Base-by-base conservation (phyloP, 345 rosid genomes). In the Triadica sebifera region DNA sequence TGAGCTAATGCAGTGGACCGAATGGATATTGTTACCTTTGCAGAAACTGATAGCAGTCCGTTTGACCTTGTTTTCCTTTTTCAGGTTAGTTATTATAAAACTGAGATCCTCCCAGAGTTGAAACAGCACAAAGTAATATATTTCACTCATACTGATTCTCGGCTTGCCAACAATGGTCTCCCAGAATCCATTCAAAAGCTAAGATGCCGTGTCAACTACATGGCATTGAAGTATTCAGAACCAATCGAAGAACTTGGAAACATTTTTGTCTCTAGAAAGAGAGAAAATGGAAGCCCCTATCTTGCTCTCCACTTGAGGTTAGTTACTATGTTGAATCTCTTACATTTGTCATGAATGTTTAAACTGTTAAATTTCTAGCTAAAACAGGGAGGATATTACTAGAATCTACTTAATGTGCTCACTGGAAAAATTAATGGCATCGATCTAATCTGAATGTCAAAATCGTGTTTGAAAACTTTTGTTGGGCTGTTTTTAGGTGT, bases 251-350 rank as follows among this genome's bases (percentile, higher is more conserved):
- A 89, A 80, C 89, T 89, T 37, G 97, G 96, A 70, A 88, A 83
- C 73, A 85, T 81, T 45, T 82, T 94, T 86, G 90, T 90, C 71
- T 87, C 89, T 71, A 88, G 96, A 83, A 89, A 92, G 98, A 85
- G 80, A 79, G 83, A 82, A 81, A 76, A 83, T 84, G 94, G 86
- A 49, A 82, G 84, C 81, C 98, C 93, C 37, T 91, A 92, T 82
- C 89, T 94, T 75, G 98, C 98, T 75, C 98, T 94, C 53, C 98
- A 94, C 85, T 81, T 92, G 81, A 94, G 97, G 97, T 80, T 78
- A 81, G 91, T 82, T 67, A 69, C 73, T 53, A 20, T 61, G 62
- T 68, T 71, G 34, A 41, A n/a, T 64, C 22, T 57, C 34, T 29
- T 10, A 39, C 12, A 25, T 55, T 74, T 75, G 19, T 60, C 66